Evolutionary conservation across 345 rosid genomes (phyloP), one percentile per base, ranked within the genome.

Genomic region (Eutrema yunnanense): DNA sequence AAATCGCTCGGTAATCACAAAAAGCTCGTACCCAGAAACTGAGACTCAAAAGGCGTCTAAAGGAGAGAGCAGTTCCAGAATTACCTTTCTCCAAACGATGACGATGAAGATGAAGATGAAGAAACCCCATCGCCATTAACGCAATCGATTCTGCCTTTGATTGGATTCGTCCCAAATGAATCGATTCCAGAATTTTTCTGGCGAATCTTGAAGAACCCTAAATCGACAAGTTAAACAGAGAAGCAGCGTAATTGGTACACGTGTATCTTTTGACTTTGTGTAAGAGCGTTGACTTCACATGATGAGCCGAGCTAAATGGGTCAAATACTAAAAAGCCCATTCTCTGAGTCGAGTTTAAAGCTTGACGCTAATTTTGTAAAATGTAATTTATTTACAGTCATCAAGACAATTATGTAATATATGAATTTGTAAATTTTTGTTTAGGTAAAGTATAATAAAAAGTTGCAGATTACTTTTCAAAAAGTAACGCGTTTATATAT

Each of bases 21-120:
- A 65, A 73, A 66, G 52, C 65, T 38, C 78, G 65, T 4, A 73
- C 59, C 60, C 72, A 73, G 58, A 73, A 67, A 73, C 61, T 19
- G 55, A 65, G 10, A 30, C 50, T 50, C 34, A 65, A 29, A 27
- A 65, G 5, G 6, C 77, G 65, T 50, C 43, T 56, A 14, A 73
- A 43, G 52, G 65, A 57, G 58, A 57, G 14, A 59, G 36, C n/a
- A 16, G 2, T 56, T 16, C 43, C 58, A 40, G 8, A 5, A 1
- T 56, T 51, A 57, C 59, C 72, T 73, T 73, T 73, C 11, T 16
- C 43, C 7, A 65, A 14, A 47, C 59, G 52, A 48, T 27, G 3
- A 14, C 43, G 66, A 40, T 40, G 72, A 65, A 47, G 66, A 40
- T 40, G 72, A 65, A 47, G 66, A 57, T 57, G 50, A 37, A 65